phyloP scores from a whole-genome alignment of 495 filamentous ascomycete genomes.

The Tuber magnatum region DNA sequence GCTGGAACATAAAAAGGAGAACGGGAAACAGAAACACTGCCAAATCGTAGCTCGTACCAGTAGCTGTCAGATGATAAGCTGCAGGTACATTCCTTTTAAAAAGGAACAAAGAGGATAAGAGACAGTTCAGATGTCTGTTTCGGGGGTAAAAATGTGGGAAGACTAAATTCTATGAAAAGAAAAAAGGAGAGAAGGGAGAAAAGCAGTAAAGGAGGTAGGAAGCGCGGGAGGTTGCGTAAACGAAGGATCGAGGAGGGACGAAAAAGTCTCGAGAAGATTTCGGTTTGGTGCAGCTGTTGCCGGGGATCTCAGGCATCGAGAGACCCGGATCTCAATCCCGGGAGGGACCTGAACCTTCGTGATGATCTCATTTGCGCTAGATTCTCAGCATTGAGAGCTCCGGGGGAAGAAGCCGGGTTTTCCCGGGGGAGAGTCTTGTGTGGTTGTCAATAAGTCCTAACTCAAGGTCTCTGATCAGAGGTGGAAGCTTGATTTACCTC shows the following conservation, averaged over 20 bases:
- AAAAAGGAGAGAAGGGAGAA: not conserved
- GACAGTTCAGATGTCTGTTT: not conserved
- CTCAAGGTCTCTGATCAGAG: not conserved
- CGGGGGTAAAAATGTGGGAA: not conserved
- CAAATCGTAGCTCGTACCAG: not conserved
- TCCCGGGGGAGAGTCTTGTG: not conserved
- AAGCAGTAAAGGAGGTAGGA: not conserved
- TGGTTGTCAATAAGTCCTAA: not conserved
- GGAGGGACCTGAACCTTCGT: not conserved
- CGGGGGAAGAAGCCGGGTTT: not conserved
- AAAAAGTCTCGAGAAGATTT: not conserved
- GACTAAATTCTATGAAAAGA: not conserved
- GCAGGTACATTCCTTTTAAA: not conserved
- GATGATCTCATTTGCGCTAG: not conserved
- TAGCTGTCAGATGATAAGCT: not conserved
- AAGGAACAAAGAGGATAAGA: not conserved
- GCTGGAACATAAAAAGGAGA: constrained; percentile 1
- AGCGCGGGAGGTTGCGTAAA: not conserved
- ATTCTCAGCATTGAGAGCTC: not conserved
- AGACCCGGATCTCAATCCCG: not conserved
- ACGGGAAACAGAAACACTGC: not conserved
- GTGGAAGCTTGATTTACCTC: not conserved
- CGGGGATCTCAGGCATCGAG: not conserved
- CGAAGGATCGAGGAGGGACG: not conserved
- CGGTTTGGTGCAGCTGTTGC: not conserved